Base-by-base conservation (phyloP, 164 flowering plant species). In the Brasenia schreberi region DNA sequence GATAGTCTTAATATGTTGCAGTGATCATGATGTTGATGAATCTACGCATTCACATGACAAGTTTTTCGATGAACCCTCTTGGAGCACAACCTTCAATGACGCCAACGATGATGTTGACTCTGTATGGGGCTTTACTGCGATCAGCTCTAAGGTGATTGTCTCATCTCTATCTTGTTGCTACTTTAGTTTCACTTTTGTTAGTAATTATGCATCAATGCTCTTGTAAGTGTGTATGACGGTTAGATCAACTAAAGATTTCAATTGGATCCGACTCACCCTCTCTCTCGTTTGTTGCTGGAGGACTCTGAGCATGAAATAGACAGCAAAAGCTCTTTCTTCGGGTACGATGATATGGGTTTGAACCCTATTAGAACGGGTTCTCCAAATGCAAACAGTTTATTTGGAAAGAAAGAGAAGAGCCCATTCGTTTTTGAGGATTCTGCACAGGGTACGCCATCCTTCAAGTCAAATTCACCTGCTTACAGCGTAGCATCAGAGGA, bases 31-130 rank as follows among this genome's bases (percentile, higher is more conserved):
- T 61, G 86, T 80, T 67, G 78, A 78, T 18, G 88, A 84, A 64
- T 83, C 92, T 64, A 67, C 77, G 10, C 67, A 70, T 64, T 83
- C 94, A 64, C 73, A 67, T 59, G 67, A 66, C 75, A 86, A 89
- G 79, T 79, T 79, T 78, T 86, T 87, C 71, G 95, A 89, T 76
- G 98, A 94, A 62, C 78, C 87, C 58, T 63, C 74, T n/a, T 90
- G 97, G 94, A 94, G 96, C 59, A 59, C 66, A 5, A 77, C 83
- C 56, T 94, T 85, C 75, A 61, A 18, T 18, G 99, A 94, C 67
- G 77, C 75, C 43, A 84, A 77, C 71, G 96, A 91, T 62, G 97
- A 94, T 69, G 70, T 76, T 5, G 99, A 95, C 68, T 95, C 99
- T 14, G 81, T 90, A 9, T 95, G 99, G 97, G 97, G 94, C 33